A percentile compares a stretch with the other conserved stretches of the same genome.
Evolutionary conservation across 1,284 basidiomycete genomes (phyloP).

Genomic region (Naganishia cerealis): DNA sequence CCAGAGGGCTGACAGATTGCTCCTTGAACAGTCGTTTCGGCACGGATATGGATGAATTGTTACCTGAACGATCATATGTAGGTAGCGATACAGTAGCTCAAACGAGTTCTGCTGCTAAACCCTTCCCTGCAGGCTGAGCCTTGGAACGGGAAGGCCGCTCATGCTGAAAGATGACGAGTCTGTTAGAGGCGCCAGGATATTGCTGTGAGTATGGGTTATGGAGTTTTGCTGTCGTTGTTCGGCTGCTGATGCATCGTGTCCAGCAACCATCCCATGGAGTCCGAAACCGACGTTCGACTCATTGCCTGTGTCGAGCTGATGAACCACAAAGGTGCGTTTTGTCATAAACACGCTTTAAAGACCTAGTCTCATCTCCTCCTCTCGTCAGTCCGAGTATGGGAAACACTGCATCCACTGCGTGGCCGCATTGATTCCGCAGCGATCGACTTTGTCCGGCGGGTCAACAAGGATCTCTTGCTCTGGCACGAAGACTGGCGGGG

Average conservation of each 20-base stretch:
- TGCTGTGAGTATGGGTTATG: slow-evolving; percentile 57
- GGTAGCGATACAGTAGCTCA: slow-evolving; percentile 12
- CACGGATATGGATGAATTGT: slow-evolving; percentile 87
- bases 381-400: slow-evolving; percentile 28
- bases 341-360: neutral
- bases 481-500: slow-evolving; percentile 86
- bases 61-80: slow-evolving; percentile 59
- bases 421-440: slow-evolving; percentile 72
- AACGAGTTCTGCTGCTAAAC: slow-evolving; percentile 35
- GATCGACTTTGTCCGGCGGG: slow-evolving; percentile 78
- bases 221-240: neutral
- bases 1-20: slow-evolving; percentile 30
- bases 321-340: slow-evolving; percentile 71
- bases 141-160: slow-evolving; percentile 85
- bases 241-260: neutral
- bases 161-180: slow-evolving; percentile 83
- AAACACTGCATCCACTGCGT: slow-evolving; percentile 73
- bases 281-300: slow-evolving; percentile 81
- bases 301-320: slow-evolving; percentile 84
- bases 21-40: slow-evolving; percentile 69
- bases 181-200: slow-evolving; percentile 75
- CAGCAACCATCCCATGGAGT: slow-evolving; percentile 72
- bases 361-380: slow-evolving; percentile 22
- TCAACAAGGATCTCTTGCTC: slow-evolving; percentile 59
- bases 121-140: slow-evolving; percentile 66